Conservation (phyloP, 257 asterid genomes). For the Apocynum venetum region DNA sequence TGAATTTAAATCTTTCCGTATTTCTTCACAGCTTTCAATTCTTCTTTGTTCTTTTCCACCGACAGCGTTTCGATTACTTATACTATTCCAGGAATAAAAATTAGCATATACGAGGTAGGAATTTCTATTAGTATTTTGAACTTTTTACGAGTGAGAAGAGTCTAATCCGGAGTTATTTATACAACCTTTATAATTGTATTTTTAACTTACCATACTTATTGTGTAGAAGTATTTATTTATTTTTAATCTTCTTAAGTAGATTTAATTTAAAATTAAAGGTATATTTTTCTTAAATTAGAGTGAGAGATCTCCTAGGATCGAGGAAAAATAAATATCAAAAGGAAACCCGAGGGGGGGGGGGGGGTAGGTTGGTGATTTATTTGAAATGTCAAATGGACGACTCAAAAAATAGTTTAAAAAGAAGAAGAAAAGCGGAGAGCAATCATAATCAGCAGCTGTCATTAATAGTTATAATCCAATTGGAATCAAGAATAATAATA, state of each 20-base stretch:
- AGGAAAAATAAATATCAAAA: neutral
- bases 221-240: too few species aligned
- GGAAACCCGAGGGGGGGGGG: neutral
- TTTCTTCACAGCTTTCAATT: too few species aligned
- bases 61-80: neutral
- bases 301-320: neutral
- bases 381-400: conserved; percentile 3
- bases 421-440: neutral
- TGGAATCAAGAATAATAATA: neutral
- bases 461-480: neutral
- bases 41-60: neutral
- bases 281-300: too few species aligned
- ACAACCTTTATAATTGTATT: too few species aligned
- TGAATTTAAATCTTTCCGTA: neutral
- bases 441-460: neutral
- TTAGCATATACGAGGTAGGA: too few species aligned
- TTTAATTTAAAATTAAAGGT: too few species aligned
- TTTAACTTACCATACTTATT: too few species aligned
- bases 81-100: too few species aligned
- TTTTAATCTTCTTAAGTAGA: too few species aligned
- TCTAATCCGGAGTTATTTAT: too few species aligned
- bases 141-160: too few species aligned
- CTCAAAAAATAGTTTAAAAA: neutral
- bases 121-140: too few species aligned
- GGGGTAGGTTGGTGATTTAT: neutral